phyloP scores from a whole-genome alignment of 2,329 filamentous ascomycete species.

The Aspergillus sp. region DNA sequence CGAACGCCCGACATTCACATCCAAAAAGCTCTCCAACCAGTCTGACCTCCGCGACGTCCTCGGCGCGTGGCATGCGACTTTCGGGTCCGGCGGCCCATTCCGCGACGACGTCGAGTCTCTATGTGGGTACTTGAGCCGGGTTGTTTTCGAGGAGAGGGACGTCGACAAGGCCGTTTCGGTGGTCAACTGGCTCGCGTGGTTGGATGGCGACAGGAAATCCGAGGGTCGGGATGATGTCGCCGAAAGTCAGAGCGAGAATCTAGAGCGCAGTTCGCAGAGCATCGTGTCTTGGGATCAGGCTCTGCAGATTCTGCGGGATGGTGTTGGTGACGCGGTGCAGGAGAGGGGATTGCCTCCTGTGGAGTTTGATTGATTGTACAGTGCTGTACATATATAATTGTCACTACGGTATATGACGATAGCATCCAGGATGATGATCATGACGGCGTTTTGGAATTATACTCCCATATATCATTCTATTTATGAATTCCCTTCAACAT shows the following conservation, averaged over 20 bases:
- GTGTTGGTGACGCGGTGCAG: slow-evolving; percentile 34
- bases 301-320: slow-evolving; percentile 31
- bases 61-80: slow-evolving; percentile 65
- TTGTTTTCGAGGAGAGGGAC: slow-evolving; percentile 68
- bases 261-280: slow-evolving; percentile 10
- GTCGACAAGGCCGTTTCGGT: slow-evolving; percentile 63
- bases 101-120: slow-evolving; percentile 67
- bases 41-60: slow-evolving; percentile 65
- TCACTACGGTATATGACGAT: slow-evolving; percentile 1
- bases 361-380: slow-evolving; percentile 26
- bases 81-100: slow-evolving; percentile 66
- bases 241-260: neutral
- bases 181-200: slow-evolving; percentile 53
- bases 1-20: slow-evolving; percentile 53
- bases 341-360: slow-evolving; percentile 39
- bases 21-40: slow-evolving; percentile 44
- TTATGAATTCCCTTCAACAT: too few species aligned
- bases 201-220: slow-evolving; percentile 23
- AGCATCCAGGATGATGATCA: too few species aligned
- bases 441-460: too few species aligned
- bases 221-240: slow-evolving; percentile 24
- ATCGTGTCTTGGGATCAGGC: slow-evolving; percentile 26
- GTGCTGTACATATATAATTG: slow-evolving; percentile 5
- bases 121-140: slow-evolving; percentile 59
- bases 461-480: too few species aligned